Evolutionary conservation across 176 grass and related monocot genomes (phyloP).

Genomic region (Oropetium thomaeum): DNA sequence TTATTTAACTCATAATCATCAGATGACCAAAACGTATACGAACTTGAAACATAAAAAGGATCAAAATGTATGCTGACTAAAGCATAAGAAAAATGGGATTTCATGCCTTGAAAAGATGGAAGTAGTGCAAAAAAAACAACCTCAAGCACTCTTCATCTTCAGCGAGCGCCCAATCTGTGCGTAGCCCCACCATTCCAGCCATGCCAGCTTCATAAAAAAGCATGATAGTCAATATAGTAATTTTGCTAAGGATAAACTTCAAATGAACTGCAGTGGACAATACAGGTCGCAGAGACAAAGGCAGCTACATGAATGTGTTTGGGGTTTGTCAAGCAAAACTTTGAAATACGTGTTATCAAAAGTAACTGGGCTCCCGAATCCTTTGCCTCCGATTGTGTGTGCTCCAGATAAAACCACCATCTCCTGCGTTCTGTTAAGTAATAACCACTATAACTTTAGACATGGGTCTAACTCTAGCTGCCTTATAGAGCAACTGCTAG

Average conservation of each 20-base stretch:
- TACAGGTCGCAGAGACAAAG: neutral
- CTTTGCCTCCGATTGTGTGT: constrained; percentile 88
- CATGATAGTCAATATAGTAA: neutral
- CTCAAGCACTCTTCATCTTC: constrained; percentile 93
- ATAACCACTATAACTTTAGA: neutral
- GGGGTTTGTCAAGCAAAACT: constrained; percentile 82
- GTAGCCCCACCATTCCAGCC: constrained; percentile 74
- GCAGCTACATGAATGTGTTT: constrained; percentile 55
- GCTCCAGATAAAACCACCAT: constrained; percentile 84
- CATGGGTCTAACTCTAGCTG: neutral
- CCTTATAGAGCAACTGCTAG: neutral
- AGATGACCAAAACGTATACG: neutral
- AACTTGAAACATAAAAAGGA: neutral
- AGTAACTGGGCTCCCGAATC: constrained; percentile 64
- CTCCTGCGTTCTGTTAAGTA: constrained; percentile 54
- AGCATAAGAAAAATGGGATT: neutral
- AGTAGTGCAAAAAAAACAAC: constrained; percentile 16
- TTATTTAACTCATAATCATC: neutral
- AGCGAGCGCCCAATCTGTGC: constrained; percentile 65
- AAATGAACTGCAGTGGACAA: neutral
- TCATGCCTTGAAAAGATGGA: neutral
- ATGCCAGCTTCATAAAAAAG: constrained; percentile 60
- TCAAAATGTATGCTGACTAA: neutral
- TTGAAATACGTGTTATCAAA: constrained; percentile 86
- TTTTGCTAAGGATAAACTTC: neutral